A percentile compares a stretch with the other conserved stretches of the same genome.
Conservation (phyloP, 148 eudicot genomes). For the Vaccinium corymbosum region DNA sequence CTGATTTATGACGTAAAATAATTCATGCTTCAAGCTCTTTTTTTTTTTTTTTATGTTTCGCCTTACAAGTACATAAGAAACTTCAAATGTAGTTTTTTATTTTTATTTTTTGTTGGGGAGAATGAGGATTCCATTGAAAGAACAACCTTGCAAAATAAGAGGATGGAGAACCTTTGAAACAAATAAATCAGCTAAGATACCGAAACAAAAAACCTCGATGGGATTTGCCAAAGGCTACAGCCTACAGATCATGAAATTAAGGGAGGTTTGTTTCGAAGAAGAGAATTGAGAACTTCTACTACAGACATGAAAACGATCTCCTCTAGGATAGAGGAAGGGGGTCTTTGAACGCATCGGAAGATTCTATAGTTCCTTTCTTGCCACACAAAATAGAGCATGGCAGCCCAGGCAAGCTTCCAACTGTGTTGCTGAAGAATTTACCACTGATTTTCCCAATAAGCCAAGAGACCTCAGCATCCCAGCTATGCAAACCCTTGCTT, state of each 20-base stretch:
- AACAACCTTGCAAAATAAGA: background rate
- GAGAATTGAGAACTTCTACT: background rate
- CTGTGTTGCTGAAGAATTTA: background rate
- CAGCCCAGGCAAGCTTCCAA: background rate
- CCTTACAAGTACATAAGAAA: background rate
- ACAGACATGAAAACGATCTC: background rate
- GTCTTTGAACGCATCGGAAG: background rate
- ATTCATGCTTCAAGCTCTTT: background rate
- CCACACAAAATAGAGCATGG: background rate
- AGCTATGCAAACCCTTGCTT: background rate
- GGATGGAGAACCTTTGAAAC: background rate
- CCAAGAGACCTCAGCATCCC: background rate
- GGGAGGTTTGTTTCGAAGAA: background rate
- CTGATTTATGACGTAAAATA: background rate
- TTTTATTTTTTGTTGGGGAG: background rate
- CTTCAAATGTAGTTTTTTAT: background rate
- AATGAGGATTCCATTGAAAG: background rate
- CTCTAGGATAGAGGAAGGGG: background rate
- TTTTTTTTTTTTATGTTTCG: background rate
- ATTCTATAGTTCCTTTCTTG: background rate
- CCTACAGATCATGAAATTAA: background rate
- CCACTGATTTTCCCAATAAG: background rate
- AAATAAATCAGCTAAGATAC: background rate
- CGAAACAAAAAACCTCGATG: background rate
- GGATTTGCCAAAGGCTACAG: background rate